Evolutionary conservation across 768 basidiomycete species (phyloP), one percentile per base, ranked within the genome.

Genomic region (Tephrocybe sp.): DNA sequence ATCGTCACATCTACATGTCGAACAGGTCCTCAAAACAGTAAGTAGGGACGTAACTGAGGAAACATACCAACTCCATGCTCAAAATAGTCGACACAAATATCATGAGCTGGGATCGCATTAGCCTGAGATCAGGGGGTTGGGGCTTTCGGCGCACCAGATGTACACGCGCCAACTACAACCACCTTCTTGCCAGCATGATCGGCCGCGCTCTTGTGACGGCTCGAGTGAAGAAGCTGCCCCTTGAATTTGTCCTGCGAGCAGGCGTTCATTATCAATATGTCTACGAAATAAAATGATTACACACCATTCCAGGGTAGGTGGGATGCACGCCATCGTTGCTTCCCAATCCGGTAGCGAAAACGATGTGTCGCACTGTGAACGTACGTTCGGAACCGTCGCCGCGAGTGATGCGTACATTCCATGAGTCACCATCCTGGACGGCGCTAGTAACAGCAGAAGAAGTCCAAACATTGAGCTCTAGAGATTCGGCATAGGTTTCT

Each of bases 111-210:
- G 22, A 1, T 15, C 15, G 43, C 16, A 43, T 38, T 23, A 34
- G 16, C n/a, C n/a, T 27, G 38, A 42, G 34, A 11, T 38, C 13
- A 22, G 21, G 25, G 2, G 13, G 37, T 23, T 16, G 8, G 27
- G 16, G 52, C 5, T 25, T 3, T 33, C 57, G 22, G 22, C 25
- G 11, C 34, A 72, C 73, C 71, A 16, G 84, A 83, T 10, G 83
- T 85, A 45, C 80, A 80, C 12, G 85, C 74, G 1, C 87, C 87
- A 3, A 89, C 67, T 2, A 90, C 79, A 3, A 83, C 71, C 0
- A 87, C 84, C 58, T 83, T 89, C 68, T 88, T 88, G 12, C 84
- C 87, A 1, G 61, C 38, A 55, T 82, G 82, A 33, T 81, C 80
- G 10, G 69, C 64, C 0, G 83, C 82, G n/a, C 62, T 69, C 33